Conservation (phyloP, 768 basidiomycete species). For the Pulveroboletus sp. region DNA sequence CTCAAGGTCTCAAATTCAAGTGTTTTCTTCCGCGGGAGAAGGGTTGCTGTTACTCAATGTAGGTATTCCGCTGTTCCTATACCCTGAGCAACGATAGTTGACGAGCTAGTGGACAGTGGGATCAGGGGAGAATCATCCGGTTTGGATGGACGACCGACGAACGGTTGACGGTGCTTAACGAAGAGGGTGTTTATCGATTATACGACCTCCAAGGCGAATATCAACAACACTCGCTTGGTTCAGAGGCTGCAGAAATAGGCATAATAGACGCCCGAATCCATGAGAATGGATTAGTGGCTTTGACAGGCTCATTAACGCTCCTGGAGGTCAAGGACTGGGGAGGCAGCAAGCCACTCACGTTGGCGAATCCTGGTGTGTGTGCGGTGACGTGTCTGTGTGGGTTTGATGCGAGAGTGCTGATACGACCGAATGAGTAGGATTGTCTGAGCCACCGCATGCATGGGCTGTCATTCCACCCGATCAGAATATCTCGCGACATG, state of each 20-base stretch:
- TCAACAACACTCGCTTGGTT: slow-evolving; percentile 77
- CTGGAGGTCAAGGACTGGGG: slow-evolving; percentile 90
- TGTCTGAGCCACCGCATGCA: slow-evolving; percentile 73
- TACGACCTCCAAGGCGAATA: slow-evolving; percentile 88
- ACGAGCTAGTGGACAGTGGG: slow-evolving; percentile 62
- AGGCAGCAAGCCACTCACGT: slow-evolving; percentile 63
- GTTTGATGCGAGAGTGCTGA: slow-evolving; percentile 6
- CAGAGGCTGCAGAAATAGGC: slow-evolving; percentile 76
- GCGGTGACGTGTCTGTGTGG: slow-evolving; percentile 2
- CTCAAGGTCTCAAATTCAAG: slow-evolving; percentile 76
- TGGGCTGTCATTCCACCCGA: slow-evolving; percentile 93
- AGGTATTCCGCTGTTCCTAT: slow-evolving; percentile 35
- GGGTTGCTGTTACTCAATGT: slow-evolving; percentile 66
- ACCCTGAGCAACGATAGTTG: slow-evolving; percentile 2
- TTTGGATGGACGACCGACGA: slow-evolving; percentile 87
- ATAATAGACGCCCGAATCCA: slow-evolving; percentile 83
- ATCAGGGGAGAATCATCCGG: slow-evolving; percentile 73
- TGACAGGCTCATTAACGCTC: slow-evolving; percentile 70
- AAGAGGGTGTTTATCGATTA: slow-evolving; percentile 87
- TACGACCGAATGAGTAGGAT: slow-evolving; percentile 36
- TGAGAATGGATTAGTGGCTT: slow-evolving; percentile 80
- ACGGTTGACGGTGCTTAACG: slow-evolving; percentile 77
- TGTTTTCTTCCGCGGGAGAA: slow-evolving; percentile 84
- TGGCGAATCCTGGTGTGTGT: slow-evolving; percentile 74
- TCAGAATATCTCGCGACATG: slow-evolving; percentile 81